Base-by-base conservation (phyloP, 1,139 yeast species). In the Pneumocystis sp. region DNA sequence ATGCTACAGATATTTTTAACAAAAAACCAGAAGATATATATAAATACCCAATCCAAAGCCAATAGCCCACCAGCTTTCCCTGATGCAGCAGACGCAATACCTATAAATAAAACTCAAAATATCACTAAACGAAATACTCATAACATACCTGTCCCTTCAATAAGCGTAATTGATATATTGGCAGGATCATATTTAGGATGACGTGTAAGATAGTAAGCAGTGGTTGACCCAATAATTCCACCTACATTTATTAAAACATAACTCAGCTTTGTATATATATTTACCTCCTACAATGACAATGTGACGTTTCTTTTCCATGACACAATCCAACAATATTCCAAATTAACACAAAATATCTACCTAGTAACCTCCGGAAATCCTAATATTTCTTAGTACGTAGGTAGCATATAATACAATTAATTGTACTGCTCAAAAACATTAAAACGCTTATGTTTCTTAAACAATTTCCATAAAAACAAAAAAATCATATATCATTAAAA, bases 21-120 rank as follows among this genome's bases (percentile, higher is more conserved):
- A 59, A 21, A 39, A 59, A 39, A 59, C 17, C 61, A 57, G 2
- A n/a, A n/a, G 3, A 17, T 19, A n/a, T 44, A 19, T 21, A 44
- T 21, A 19, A 7, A 44, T 44, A 44, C 56, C 56, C 39, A 29
- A 25, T 61, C 90, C 60, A 88, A 80, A 0, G 97, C 97, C 66
- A 93, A 77, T 63, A 93, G 78, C 0, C 98, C 98, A 59, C 98
- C 98, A 2, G 98, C 98, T 72, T 93, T 93, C 66, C 98, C 98
- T 59, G 91, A 84, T 21, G 98, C 98, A 59, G 97, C 98, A 63
- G 97, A 96, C 0, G 97, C 98, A 12, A 70, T 39, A 59, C 45
- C 44, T 39, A 59, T 35, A 2, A 93, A 50, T 29, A 8, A 25
- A 25, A 50, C 21, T 25, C 5, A 25, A 6, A 1, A 12, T 3